Percentiles rank a stretch among this genome's conserved stretches.
Conservation (phyloP, 352 stramenopile genomes). For the Phytophthora podocarpi region DNA sequence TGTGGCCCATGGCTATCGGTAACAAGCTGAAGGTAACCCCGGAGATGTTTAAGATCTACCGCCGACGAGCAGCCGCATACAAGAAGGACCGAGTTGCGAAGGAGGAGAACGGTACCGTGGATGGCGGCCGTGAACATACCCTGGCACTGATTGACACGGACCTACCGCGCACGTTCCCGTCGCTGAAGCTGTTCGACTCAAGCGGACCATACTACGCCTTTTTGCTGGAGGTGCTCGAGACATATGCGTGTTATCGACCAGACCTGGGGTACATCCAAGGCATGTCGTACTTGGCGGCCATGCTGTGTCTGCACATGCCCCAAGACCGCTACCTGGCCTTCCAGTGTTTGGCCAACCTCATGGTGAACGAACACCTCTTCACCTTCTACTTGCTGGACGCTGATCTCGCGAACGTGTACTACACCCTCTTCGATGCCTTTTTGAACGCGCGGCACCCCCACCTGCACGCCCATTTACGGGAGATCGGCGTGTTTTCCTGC, state of each 20-base stretch:
- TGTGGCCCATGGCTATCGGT: slow-evolving; percentile 86
- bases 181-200: slow-evolving; percentile 77
- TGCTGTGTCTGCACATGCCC: slow-evolving; percentile 88
- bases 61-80: slow-evolving; percentile 56
- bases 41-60: slow-evolving; percentile 89
- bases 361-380: slow-evolving; percentile 89
- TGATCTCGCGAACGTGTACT: slow-evolving; percentile 82
- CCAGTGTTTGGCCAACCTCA: slow-evolving; percentile 87
- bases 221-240: slow-evolving; percentile 82
- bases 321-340: slow-evolving; percentile 82
- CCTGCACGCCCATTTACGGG: slow-evolving; percentile 56
- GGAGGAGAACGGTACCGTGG: slow-evolving; percentile 32
- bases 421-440: slow-evolving; percentile 81
- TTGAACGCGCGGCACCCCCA: slow-evolving; percentile 52
- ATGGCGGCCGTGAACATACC: slow-evolving; percentile 74
- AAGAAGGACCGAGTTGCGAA: slow-evolving; percentile 51
- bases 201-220: slow-evolving; percentile 80
- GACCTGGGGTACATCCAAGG: slow-evolving; percentile 91
- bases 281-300: slow-evolving; percentile 89
- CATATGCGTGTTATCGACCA: slow-evolving; percentile 86
- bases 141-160: slow-evolving; percentile 87
- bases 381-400: slow-evolving; percentile 88
- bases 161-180: slow-evolving; percentile 85
- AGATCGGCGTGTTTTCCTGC: slow-evolving; percentile 60
- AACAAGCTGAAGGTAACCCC: slow-evolving; percentile 88